Evolutionary conservation across 1,284 basidiomycete species (phyloP).

Genomic region (Austropuccinia psidii): DNA sequence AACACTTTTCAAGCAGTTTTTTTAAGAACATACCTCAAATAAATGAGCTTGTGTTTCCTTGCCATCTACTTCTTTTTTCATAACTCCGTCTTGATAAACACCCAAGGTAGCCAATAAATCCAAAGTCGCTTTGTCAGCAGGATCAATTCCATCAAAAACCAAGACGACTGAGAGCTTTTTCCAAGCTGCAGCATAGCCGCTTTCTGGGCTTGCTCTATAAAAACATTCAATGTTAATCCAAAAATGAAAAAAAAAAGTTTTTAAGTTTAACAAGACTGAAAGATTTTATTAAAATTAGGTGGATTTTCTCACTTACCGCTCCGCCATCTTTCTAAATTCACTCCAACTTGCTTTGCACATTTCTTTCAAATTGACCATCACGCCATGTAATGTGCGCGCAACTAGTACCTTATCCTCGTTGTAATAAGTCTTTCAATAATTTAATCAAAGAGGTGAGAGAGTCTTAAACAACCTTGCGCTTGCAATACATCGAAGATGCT

Average conservation of each 20-base stretch:
- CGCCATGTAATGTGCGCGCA: constrained; percentile 81
- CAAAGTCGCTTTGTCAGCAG: constrained; percentile 90
- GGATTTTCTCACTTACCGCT: no score
- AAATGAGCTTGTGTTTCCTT: constrained; percentile 66
- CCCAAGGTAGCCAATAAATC: constrained; percentile 80
- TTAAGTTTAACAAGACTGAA: no score
- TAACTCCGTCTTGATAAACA: constrained; percentile 82
- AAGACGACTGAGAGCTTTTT: constrained; percentile 73
- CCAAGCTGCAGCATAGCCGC: constrained; percentile 62
- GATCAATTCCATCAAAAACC: constrained; percentile 86
- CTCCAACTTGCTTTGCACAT: constrained; percentile 80
- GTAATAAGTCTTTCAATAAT: constrained; percentile 50
- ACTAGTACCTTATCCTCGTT: constrained; percentile 96
- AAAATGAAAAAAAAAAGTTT: neutral
- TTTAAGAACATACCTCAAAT: constrained; percentile 13
- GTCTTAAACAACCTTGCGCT: no score
- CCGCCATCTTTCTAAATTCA: constrained; percentile 30
- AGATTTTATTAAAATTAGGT: no score
- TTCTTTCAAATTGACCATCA: constrained; percentile 97
- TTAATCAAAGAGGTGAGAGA: no score
- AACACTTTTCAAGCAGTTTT: neutral
- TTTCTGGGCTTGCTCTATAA: constrained; percentile 66
- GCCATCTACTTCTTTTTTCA: constrained; percentile 83
- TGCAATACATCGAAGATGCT: no score
- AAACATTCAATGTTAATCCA: neutral